These are phyloP conservation scores for Hemerocallis citrina DNA, from an alignment of 106 monocot species.

Conservation along the genomic window DNA sequence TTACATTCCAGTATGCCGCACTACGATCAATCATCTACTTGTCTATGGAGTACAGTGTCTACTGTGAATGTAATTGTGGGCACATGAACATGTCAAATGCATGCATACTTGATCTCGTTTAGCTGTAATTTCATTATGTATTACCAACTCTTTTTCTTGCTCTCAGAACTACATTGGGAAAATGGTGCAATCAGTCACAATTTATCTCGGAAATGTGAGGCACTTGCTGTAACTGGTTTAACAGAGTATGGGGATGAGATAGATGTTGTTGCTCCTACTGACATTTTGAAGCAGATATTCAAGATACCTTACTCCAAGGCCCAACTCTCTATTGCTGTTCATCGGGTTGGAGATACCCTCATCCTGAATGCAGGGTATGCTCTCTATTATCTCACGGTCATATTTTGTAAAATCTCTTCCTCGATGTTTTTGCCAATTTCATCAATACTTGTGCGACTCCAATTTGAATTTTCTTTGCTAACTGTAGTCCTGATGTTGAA, in stretches of 20 bases:
- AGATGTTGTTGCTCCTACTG: slow-evolving; percentile 88
- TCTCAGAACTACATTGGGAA: slow-evolving; percentile 49
- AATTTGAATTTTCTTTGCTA: neutral
- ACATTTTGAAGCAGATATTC: slow-evolving; percentile 96
- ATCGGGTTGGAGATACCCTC: slow-evolving; percentile 90
- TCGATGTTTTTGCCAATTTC: too few relatives aligned
- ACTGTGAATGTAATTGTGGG: neutral
- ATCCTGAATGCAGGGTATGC: slow-evolving; percentile 91
- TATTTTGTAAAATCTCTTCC: slow-evolving; percentile 1
- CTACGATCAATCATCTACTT: too few relatives aligned
- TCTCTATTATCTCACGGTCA: neutral
- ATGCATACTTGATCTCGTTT: too few relatives aligned
- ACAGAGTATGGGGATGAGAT: slow-evolving; percentile 93
- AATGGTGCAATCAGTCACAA: slow-evolving; percentile 44
- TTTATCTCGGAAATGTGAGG: slow-evolving; percentile 83
- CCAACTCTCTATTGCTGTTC: slow-evolving; percentile 83
- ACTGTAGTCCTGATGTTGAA: slow-evolving; percentile 74
- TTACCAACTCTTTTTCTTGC: neutral
- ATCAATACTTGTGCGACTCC: neutral
- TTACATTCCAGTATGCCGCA: too few relatives aligned
- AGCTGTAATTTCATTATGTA: neutral
- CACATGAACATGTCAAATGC: too few relatives aligned
- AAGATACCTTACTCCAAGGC: slow-evolving; percentile 97
- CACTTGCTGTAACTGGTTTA: slow-evolving; percentile 83
- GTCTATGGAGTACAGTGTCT: too few relatives aligned